Base-by-base conservation (phyloP, 75 land plant genomes). In the Isoetes taiwanensis region DNA sequence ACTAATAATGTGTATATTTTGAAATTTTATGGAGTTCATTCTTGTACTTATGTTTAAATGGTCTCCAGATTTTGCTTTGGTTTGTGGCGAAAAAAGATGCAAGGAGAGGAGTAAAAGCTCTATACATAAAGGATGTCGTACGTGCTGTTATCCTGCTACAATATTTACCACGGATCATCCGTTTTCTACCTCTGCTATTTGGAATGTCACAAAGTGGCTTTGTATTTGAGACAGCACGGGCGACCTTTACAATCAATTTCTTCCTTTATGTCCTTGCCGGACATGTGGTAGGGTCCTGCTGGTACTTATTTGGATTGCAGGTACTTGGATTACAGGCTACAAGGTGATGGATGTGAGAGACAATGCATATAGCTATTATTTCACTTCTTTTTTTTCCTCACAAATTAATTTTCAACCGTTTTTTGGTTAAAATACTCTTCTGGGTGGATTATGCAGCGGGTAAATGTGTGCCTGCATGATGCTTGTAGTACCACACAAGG, bases 291-390 rank as follows among this genome's bases (percentile, higher is more conserved):
- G 50, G 50, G 23, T 46, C 50, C 4, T 46, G 50, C 50, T 46
- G 50, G 50, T 46, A 46, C 50, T 19, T 46, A 8, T 46, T 46
- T n/a, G 50, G 50, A 3, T n/a, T 46, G 23, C 50, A 46, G 50
- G 50, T 46, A 37, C 9, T 14, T 37, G 50, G n/a, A n/a, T n/a
- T n/a, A n/a, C n/a, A n/a, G n/a, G n/a, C n/a, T n/a, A n/a, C n/a
- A n/a, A n/a, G n/a, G n/a, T n/a, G n/a, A n/a, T n/a, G n/a, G n/a
- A n/a, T n/a, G n/a, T 37, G 39, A 10, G 9, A 37, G 39, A 37
- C 9, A 37, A 37, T 37, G 12, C 39, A 37, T 9, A 14, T 37
- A n/a, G n/a, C n/a, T 37, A 14, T 37, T 10, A 37, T 37, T 37
- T 37, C 39, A 37, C 9, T 37, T 37, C 14, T 37, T 37, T 9